Conservation (phyloP, 2,329 filamentous ascomycete species). For the Canariomyces notabilis region DNA sequence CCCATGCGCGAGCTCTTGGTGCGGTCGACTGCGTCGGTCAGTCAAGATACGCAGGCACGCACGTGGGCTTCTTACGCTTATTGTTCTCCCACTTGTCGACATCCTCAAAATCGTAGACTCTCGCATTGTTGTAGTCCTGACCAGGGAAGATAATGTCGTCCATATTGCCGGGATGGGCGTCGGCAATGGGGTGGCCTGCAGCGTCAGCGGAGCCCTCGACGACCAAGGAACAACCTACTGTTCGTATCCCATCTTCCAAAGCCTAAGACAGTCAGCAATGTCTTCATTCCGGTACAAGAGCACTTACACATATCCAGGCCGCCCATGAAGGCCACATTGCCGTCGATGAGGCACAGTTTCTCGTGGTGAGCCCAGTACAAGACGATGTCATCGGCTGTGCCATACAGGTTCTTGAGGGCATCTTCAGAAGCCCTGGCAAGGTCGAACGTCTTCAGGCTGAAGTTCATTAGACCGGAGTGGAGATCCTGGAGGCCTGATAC, state of each 20-base stretch:
- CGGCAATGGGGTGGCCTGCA: conserved; percentile 68
- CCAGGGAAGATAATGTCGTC: conserved; percentile 77
- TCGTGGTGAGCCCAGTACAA: conserved; percentile 93
- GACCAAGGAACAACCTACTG: conserved; percentile 37
- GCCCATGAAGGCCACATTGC: conserved; percentile 81
- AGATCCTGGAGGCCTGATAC: conserved; percentile 67
- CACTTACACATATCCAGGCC: conserved; percentile 71
- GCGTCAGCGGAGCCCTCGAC: conserved; percentile 1
- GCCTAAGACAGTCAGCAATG: conserved; percentile 36
- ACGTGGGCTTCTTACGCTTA: conserved; percentile 47
- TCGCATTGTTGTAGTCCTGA: conserved; percentile 89
- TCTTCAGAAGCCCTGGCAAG: conserved; percentile 65
- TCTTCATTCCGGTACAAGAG: too few relatives aligned
- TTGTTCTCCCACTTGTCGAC: conserved; percentile 78
- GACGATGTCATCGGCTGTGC: conserved; percentile 73
- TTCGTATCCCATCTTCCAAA: conserved; percentile 88
- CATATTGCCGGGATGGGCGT: conserved; percentile 73
- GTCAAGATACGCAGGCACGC: background rate
- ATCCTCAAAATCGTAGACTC: conserved; percentile 74
- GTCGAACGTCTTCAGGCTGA: conserved; percentile 45
- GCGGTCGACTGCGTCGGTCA: conserved; percentile 57
- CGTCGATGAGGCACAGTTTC: conserved; percentile 80
- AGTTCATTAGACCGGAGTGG: conserved; percentile 51
- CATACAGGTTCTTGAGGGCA: conserved; percentile 73
- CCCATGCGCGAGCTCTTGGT: conserved; percentile 80